Evolutionary conservation across 768 basidiomycete genomes (phyloP).

Genomic region (Mycena pura): DNA sequence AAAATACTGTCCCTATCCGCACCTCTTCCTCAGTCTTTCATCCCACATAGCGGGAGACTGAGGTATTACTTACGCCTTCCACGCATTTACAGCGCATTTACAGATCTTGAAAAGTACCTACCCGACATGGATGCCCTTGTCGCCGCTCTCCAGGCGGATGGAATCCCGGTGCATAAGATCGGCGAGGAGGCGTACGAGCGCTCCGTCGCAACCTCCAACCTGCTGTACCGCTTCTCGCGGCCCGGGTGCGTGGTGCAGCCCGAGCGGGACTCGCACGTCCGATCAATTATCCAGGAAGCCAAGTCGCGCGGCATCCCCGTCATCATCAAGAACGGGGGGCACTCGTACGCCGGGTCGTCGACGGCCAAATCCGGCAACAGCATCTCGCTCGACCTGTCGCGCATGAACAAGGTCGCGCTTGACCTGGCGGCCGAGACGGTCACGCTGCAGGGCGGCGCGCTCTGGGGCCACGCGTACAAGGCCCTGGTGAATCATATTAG

Average conservation of each 20-base stretch:
- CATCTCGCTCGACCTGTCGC: conserved; percentile 21
- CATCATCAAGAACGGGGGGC: conserved; percentile 24
- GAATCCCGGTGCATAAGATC: conserved; percentile 15
- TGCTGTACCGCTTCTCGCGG: conserved; percentile 24
- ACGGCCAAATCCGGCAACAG: conserved; percentile 21
- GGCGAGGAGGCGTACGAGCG: conserved; percentile 21
- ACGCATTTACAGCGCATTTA: no score
- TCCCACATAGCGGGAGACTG: no score
- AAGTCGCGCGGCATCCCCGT: conserved; percentile 7
- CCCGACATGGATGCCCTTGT: conserved; percentile 39
- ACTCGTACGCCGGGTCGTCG: conserved; percentile 24
- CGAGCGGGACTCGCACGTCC: conserved; percentile 14
- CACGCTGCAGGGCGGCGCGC: conserved; percentile 20
- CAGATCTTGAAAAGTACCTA: no score
- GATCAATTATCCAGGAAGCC: conserved; percentile 13
- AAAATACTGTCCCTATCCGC: no score
- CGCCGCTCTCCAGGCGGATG: conserved; percentile 11
- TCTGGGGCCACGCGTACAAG: conserved; percentile 24
- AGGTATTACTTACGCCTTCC: no score
- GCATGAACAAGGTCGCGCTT: conserved; percentile 14
- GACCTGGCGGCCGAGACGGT: conserved; percentile 20
- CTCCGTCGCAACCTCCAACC: conserved; percentile 23
- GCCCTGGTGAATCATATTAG: conserved; percentile 25
- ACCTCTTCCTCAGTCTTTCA: no score
- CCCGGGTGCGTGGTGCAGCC: conserved; percentile 23